Percentiles rank a stretch among this genome's conserved stretches.
phyloP scores from a whole-genome alignment of 495 filamentous ascomycete species.

The Immersiella caudata region DNA sequence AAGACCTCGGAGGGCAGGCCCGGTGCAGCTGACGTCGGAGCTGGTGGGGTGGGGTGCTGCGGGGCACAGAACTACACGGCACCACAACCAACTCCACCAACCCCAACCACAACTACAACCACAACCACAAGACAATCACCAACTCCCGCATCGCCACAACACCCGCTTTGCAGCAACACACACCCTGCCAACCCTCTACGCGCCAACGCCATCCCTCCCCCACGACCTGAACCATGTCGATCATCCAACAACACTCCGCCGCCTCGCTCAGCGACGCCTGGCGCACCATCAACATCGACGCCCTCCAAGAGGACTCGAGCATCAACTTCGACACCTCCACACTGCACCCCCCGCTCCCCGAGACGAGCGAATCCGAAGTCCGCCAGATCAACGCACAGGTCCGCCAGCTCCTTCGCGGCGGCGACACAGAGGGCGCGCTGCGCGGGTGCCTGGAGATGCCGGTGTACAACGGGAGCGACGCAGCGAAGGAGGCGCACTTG shows the following conservation, averaged over 20 bases:
- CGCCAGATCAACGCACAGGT: slow-evolving; percentile 74
- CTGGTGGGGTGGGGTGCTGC: too few relatives aligned
- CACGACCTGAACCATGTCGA: slow-evolving; percentile 49
- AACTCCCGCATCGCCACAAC: not conserved
- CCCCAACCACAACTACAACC: too few relatives aligned
- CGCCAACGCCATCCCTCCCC: not conserved
- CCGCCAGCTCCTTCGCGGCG: slow-evolving; percentile 79
- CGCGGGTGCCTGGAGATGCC: slow-evolving; percentile 73
- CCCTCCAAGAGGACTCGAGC: slow-evolving; percentile 81
- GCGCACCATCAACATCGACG: slow-evolving; percentile 93
- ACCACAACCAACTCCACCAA: not conserved
- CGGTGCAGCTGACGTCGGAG: too few relatives aligned
- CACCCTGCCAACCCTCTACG: slow-evolving; percentile 10
- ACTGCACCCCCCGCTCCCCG: slow-evolving; percentile 70
- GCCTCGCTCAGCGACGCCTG: slow-evolving; percentile 63
- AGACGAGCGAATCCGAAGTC: slow-evolving; percentile 70
- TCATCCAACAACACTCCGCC: slow-evolving; percentile 58
- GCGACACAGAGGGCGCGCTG: slow-evolving; percentile 83
- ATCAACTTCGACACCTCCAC: slow-evolving; percentile 84
- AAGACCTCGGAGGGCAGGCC: too few relatives aligned
- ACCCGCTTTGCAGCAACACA: not conserved
- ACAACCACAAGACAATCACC: too few relatives aligned
- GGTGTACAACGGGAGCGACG: slow-evolving; percentile 61
- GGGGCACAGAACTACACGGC: too few relatives aligned
- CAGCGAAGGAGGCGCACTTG: slow-evolving; percentile 74